Evolutionary conservation across 345 rosid genomes (phyloP).

Genomic region (Citrus sp.): DNA sequence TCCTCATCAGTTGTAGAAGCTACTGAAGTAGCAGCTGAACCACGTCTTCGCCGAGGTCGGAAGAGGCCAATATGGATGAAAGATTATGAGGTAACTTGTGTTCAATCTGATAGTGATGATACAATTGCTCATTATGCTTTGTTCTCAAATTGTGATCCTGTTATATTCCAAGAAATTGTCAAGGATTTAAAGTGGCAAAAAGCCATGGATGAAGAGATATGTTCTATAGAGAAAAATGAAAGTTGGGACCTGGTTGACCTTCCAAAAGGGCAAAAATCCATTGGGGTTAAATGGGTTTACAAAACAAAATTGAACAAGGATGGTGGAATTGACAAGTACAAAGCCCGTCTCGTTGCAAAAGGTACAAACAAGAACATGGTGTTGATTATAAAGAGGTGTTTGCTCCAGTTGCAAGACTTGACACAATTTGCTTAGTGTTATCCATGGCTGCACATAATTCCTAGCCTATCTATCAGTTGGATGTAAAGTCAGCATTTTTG

Average conservation of each 20-base stretch:
- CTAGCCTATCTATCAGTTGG: not conserved
- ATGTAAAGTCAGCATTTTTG: constrained; percentile 4
- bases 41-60: too few relatives aligned
- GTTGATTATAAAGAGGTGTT: not conserved
- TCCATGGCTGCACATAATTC: not conserved
- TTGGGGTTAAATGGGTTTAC: not conserved
- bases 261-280: not conserved
- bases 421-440: too few relatives aligned
- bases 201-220: constrained; percentile 1
- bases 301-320: not conserved
- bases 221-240: not conserved
- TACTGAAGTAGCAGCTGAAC: too few relatives aligned
- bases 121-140: not conserved
- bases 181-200: not conserved
- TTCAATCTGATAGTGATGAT: not conserved
- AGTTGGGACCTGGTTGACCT: not conserved
- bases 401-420: not conserved
- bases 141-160: not conserved
- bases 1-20: too few relatives aligned
- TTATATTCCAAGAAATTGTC: not conserved
- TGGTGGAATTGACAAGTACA: not conserved
- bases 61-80: not conserved
- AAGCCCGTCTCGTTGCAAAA: not conserved
- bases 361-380: not conserved
- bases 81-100: not conserved